Base-by-base conservation (phyloP, 495 filamentous ascomycete genomes). In the Aspergillus incahuasiensis region DNA sequence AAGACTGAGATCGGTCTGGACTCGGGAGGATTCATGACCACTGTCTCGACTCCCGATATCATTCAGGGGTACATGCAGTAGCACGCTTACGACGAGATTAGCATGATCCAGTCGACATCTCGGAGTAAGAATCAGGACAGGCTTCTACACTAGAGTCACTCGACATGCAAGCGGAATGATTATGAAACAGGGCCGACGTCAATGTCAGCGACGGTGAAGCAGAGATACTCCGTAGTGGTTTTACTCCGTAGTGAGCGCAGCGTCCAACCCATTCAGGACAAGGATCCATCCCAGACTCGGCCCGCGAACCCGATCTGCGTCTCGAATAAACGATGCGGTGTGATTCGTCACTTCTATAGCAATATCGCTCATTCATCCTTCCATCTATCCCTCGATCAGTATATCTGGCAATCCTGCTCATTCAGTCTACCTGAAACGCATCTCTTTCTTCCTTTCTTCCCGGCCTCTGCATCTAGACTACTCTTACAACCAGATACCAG, bases 271-370 rank as follows among this genome's bases (percentile, higher is more conserved):
- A 28, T 28, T 28, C n/a, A 16, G 39, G 39, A 16, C 15, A 42
- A 42, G 35, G 35, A 39, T 16, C n/a, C 3, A 12, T 6, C 35
- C 19, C n/a, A 6, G 41, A 22, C 19, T 24, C 28, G 46, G 46
- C 46, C 46, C 28, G 46, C 32, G 15, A 48, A 28, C 32, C 46
- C 28, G 46, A 48, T 48, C 25, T 30, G 28, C 46, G 4, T 35
- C 34, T 5, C 13, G 9, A 35, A 35, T 35, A 35, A 15, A 50
- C 0, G 16, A 21, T 4, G 7, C 7, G 39, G 20, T 43, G 34
- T 69, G 64, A 71, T 71, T 71, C 62, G 68, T 30, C 66, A 71
- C 58, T 62, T 71, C 54, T 21, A 60, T 18, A 63, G 48, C 66
- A 65, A 63, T 58, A 41, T 28, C 25, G 3, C 25, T 28, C 25